These are phyloP conservation scores for Ceratocystis papillata DNA, from an alignment of 2,329 filamentous ascomycete species.

Conservation along the genomic window DNA sequence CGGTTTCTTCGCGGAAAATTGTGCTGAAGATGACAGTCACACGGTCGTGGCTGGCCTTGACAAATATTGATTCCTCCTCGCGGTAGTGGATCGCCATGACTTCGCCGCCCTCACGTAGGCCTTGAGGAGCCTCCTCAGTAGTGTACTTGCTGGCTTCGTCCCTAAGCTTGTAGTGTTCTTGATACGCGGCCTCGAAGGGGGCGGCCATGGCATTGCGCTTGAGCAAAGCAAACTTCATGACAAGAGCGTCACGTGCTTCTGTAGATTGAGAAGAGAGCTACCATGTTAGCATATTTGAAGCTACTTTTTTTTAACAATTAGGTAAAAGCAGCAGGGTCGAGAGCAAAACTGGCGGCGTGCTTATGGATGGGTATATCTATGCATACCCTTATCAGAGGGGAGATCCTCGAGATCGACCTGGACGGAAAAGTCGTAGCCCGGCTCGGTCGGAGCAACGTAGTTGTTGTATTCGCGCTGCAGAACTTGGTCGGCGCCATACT, in stretches of 20 bases:
- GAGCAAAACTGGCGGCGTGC: background rate
- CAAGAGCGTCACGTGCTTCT: conserved; percentile 78
- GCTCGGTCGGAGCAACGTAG: conserved; percentile 78
- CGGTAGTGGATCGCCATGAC: conserved; percentile 97
- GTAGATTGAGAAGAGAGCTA: conserved; percentile 9
- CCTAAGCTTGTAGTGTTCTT: conserved; percentile 75
- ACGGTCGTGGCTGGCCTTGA: conserved; percentile 93
- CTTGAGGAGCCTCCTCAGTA: conserved; percentile 85
- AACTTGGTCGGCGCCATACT: conserved; percentile 85
- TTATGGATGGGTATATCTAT: background rate
- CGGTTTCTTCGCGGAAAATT: conserved; percentile 94
- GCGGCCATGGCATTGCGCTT: conserved; percentile 99
- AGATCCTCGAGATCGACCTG: conserved; percentile 79
- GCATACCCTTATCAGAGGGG: conserved; percentile 62
- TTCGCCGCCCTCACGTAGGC: conserved; percentile 75
- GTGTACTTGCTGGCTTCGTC: conserved; percentile 89
- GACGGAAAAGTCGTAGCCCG: conserved; percentile 92
- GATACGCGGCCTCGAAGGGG: conserved; percentile 92
- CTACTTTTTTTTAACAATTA: background rate
- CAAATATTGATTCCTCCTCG: conserved; percentile 96
- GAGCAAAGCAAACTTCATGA: conserved; percentile 76
- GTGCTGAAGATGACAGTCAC: conserved; percentile 99
- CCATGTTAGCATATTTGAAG: conserved; percentile 5
- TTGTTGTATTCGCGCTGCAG: conserved; percentile 88
- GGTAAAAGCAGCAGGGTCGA: background rate